A percentile compares a stretch with the other conserved stretches of the same genome.
phyloP scores from a whole-genome alignment of 257 asterid genomes.

The Penstemon barbatus region DNA sequence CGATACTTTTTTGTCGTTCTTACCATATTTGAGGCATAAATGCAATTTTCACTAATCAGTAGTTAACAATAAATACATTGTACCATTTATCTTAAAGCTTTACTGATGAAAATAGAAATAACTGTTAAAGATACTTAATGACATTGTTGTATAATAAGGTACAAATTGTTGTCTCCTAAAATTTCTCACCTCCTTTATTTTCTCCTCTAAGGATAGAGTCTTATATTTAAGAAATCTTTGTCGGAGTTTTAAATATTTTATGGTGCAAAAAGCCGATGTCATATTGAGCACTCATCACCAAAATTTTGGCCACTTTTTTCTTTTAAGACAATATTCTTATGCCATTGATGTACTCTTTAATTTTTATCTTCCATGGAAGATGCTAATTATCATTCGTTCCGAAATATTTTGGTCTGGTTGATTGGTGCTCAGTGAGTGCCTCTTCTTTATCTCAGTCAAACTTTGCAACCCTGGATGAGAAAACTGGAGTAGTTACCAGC shows the following conservation, averaged over 20 bases:
- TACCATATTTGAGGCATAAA: neutral
- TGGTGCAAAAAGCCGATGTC: no score
- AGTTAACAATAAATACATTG: neutral
- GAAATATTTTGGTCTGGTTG: neutral
- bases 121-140: neutral
- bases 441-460: conserved; percentile 57
- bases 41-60: neutral
- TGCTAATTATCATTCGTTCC: neutral
- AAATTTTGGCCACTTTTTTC: no score
- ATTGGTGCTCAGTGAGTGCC: conserved; percentile 6
- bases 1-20: neutral
- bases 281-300: no score
- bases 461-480: conserved; percentile 90
- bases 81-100: neutral
- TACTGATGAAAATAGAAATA: neutral
- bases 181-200: neutral
- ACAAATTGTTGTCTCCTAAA: neutral
- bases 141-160: neutral
- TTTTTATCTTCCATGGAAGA: no score
- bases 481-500: conserved; percentile 77
- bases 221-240: neutral
- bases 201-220: no score
- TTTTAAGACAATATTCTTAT: no score
- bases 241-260: no score
- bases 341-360: no score